Evolutionary conservation across 768 basidiomycete genomes (phyloP), one percentile per base, ranked within the genome.

Genomic region (Termitomyces sp.): DNA sequence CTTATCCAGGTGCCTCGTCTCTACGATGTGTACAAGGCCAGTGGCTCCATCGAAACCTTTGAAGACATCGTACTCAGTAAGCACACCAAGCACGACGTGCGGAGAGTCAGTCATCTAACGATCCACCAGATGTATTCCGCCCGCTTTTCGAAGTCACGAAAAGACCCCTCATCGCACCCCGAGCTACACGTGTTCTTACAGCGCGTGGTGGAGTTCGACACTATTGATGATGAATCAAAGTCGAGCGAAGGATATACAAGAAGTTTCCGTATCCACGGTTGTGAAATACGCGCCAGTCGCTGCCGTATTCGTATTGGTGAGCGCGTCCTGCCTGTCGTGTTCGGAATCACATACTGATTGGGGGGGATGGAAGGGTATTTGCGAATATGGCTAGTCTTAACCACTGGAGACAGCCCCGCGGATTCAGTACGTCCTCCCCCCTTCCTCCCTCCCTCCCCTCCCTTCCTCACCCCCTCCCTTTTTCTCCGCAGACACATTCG

Each of bases 151-250:
- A 99, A 69, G 97, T 98, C 30, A 99, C 97, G n/a, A 0, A 85
- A 89, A 66, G 88, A 98, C 69, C 97, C 97, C 0, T 72, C 76
- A 3, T 85, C 83, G 2, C 96, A 98, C 67, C 97, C 96, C 0
- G 95, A 98, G 66, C 79, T 99, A 12, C 96, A 98, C 68, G 79
- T 96, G 37, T 95, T 99, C 76, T 76, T 99, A 34, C 95, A 97
- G 72, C 87, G 97, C 6, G 95, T 98, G 6, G 73, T 98, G 53
- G 97, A 97, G 6, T 97, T 99, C 68, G 97, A 98, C 67, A 95
- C 89, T n/a, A 97, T 99, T 22, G 97, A 99, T 65, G 97, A 99
- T 66, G 97, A 99, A 74, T 95, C 92, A 98, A 98, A 74, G 78
- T 85, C 0, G 97, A 99, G 72, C 78, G 94, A 56, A 79, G 97